phyloP scores from a whole-genome alignment of 345 rosid genomes.

The Nephelium lappaceum region DNA sequence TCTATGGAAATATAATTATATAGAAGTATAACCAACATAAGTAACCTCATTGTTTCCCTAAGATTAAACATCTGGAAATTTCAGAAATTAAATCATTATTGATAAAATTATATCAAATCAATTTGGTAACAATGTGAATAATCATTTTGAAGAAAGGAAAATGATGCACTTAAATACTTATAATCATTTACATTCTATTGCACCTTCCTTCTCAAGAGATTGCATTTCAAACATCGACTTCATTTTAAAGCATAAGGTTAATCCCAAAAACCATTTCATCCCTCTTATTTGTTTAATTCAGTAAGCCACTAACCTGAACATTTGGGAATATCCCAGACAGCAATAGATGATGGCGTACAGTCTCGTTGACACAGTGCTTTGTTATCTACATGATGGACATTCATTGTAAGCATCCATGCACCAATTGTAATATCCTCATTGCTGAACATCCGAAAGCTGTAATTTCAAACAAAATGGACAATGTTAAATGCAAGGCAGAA shows the following conservation, averaged over 20 bases:
- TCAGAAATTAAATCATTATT: not conserved
- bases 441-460: constrained; percentile 96
- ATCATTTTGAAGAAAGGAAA: not conserved
- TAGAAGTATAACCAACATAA: not conserved
- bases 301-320: constrained; percentile 76
- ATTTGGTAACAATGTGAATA: not conserved
- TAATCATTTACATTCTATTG: not conserved
- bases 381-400: constrained; percentile 82
- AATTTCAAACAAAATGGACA: constrained; percentile 23
- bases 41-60: not conserved
- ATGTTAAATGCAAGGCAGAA: not conserved
- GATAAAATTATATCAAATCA: not conserved
- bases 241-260: not conserved
- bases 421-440: constrained; percentile 96
- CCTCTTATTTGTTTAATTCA: not conserved
- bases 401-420: constrained; percentile 98
- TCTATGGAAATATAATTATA: not conserved
- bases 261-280: not conserved
- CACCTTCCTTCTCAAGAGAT: not conserved
- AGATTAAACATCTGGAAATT: not conserved
- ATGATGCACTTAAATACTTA: not conserved
- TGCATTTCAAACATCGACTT: not conserved
- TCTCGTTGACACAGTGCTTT: constrained; percentile 64
- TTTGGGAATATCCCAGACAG: constrained; percentile 91
- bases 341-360: constrained; percentile 69